Percentiles rank a stretch among this genome's conserved stretches.
phyloP scores from a whole-genome alignment of 208 protist species.

The Trypanosoma mega region DNA sequence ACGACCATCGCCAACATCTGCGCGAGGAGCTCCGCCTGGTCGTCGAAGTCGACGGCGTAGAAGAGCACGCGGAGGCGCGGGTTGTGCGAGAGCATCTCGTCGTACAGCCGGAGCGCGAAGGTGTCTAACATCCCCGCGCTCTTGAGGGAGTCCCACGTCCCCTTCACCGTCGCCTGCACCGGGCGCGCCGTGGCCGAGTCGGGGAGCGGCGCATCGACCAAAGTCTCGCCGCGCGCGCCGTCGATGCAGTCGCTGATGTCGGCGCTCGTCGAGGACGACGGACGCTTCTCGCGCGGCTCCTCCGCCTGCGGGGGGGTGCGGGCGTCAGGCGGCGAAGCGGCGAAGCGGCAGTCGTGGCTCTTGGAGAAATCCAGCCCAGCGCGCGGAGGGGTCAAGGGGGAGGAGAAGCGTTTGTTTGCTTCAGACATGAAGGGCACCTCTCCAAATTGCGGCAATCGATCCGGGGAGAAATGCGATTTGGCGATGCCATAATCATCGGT shows the following conservation, averaged over 20 bases:
- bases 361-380: no score
- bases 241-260: constrained; percentile 46
- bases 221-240: constrained; percentile 58
- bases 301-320: no score
- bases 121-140: constrained; percentile 46
- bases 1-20: constrained; percentile 70
- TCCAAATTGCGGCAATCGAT: no score
- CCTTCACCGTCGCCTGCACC: constrained; percentile 53
- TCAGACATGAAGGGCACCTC: no score
- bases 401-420: no score
- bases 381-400: no score
- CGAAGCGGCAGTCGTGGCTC: no score
- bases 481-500: no score
- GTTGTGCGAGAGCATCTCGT: constrained; percentile 51
- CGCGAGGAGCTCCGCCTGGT: constrained; percentile 55
- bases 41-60: constrained; percentile 56
- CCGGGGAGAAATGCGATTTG: no score
- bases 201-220: constrained; percentile 63
- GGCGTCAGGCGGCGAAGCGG: no score
- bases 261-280: constrained; percentile 42
- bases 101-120: constrained; percentile 63
- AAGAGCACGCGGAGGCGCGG: constrained; percentile 52
- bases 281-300: no score
- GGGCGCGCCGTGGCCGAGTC: constrained; percentile 50
- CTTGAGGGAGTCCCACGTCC: constrained; percentile 66